Evolutionary conservation across 176 grass and related monocot species (phyloP).

Genomic region (Hyparrhenia diplandra): DNA sequence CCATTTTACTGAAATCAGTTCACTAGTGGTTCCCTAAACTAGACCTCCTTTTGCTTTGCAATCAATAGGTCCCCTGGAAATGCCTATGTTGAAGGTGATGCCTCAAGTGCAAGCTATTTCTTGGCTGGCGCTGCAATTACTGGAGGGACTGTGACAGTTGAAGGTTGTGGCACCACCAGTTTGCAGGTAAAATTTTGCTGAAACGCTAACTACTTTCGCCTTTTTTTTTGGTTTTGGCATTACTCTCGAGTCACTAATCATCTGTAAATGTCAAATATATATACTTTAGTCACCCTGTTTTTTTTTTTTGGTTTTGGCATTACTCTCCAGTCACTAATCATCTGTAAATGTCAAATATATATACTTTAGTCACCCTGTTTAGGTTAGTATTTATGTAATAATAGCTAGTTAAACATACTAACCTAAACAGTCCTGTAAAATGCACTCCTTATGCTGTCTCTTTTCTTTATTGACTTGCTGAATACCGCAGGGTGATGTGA

Average conservation of each 20-base stretch:
- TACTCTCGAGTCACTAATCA: too few species aligned
- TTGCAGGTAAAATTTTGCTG: constrained; percentile 56
- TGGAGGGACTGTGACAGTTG: constrained; percentile 89
- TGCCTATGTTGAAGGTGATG: constrained; percentile 98
- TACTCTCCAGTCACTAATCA: neutral
- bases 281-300: too few species aligned
- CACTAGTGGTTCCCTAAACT: neutral
- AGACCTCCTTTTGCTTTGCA: neutral
- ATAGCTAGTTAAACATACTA: neutral
- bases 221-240: too few species aligned
- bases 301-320: neutral
- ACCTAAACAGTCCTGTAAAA: neutral
- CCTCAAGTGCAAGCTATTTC: constrained; percentile 99
- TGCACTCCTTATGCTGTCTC: neutral
- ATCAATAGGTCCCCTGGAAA: constrained; percentile 71
- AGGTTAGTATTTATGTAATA: neutral
- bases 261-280: too few species aligned
- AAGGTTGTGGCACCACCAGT: constrained; percentile 92
- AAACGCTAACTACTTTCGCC: neutral
- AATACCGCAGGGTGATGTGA: constrained; percentile 84
- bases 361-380: neutral
- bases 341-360: neutral
- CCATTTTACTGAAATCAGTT: neutral
- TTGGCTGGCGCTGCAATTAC: constrained; percentile 97
- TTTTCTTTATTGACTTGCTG: neutral